Conservation (phyloP, 2,329 filamentous ascomycete species). For the Colletotrichum viniferum region DNA sequence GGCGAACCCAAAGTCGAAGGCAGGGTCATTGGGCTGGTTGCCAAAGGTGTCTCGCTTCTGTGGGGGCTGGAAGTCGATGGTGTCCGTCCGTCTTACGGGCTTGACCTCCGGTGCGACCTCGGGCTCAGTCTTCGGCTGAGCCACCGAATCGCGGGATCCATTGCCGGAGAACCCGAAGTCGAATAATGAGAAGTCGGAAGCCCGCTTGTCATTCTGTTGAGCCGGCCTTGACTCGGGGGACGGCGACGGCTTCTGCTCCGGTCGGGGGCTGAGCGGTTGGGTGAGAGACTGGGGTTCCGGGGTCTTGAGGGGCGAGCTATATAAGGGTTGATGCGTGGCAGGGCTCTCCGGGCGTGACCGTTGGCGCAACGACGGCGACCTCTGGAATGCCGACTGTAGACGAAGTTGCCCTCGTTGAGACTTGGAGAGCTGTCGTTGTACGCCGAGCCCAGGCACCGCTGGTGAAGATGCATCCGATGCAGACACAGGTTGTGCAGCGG, state of each 20-base stretch:
- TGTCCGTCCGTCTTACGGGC: background rate
- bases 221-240: background rate
- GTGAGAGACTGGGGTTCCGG: background rate
- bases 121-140: background rate
- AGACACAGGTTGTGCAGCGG: background rate
- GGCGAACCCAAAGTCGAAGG: background rate
- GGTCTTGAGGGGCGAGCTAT: background rate
- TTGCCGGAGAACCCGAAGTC: background rate
- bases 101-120: background rate
- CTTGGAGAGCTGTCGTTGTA: constrained; percentile 7
- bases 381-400: constrained; percentile 8
- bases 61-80: background rate
- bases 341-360: background rate
- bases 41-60: background rate
- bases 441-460: background rate
- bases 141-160: background rate
- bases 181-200: background rate
- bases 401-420: constrained; percentile 11
- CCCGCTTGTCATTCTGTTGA: background rate
- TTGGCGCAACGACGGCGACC: background rate
- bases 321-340: background rate
- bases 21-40: background rate
- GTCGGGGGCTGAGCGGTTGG: background rate
- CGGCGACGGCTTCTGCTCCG: background rate
- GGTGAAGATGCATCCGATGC: background rate